A percentile compares a stretch with the other conserved stretches of the same genome.
Evolutionary conservation across 1,284 basidiomycete genomes (phyloP).

Genomic region (Rhizoctonia solani): DNA sequence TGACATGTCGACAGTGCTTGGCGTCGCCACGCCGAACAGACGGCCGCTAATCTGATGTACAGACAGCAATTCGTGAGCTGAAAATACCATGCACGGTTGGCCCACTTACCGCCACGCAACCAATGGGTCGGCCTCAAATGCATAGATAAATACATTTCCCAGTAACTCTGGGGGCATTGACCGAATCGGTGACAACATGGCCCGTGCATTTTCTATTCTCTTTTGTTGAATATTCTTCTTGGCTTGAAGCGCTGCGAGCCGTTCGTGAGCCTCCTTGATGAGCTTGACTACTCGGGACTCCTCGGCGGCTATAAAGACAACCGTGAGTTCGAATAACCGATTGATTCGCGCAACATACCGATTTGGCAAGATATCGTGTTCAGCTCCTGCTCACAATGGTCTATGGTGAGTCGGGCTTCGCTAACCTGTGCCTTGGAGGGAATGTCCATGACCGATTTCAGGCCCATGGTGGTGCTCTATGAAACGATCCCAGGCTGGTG

Average conservation of each 20-base stretch:
- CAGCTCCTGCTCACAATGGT: constrained; percentile 12
- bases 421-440: constrained; percentile 25
- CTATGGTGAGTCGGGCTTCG: constrained; percentile 18
- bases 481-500: constrained; percentile 3
- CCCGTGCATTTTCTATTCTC: constrained; percentile 24
- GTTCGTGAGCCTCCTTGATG: constrained; percentile 19
- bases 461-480: constrained; percentile 11
- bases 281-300: constrained; percentile 14
- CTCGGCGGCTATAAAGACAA: constrained; percentile 16
- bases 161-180: constrained; percentile 25
- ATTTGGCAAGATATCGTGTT: constrained; percentile 18
- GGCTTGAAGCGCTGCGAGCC: constrained; percentile 3
- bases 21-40: constrained; percentile 29
- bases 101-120: constrained; percentile 27
- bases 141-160: constrained; percentile 24
- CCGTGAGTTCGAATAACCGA: background rate
- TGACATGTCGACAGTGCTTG: constrained; percentile 27
- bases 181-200: constrained; percentile 18
- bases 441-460: constrained; percentile 12
- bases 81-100: background rate
- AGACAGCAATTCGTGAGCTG: background rate
- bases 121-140: constrained; percentile 23
- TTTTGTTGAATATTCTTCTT: constrained; percentile 17
- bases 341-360: constrained; percentile 6
- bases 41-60: background rate